phyloP scores from a whole-genome alignment of 2,329 filamentous ascomycete genomes.

The Parasarocladium wereldwijsianum region DNA sequence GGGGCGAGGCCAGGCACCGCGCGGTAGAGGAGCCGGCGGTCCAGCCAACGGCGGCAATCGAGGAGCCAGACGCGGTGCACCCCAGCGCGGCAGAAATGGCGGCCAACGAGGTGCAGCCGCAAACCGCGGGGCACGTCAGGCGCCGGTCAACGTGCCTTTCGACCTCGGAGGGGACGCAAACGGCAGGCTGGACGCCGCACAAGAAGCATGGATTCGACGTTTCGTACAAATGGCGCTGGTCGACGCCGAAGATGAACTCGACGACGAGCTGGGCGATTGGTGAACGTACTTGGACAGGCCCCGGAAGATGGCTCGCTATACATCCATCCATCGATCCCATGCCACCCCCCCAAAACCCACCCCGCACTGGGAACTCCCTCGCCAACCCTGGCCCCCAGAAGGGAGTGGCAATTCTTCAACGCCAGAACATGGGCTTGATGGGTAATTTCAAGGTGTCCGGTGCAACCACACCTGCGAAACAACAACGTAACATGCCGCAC shows the following conservation, averaged over 20 bases:
- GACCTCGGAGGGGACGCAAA: not conserved
- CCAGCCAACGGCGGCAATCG: too few relatives aligned
- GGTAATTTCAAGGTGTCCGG: too few relatives aligned
- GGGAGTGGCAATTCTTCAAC: too few relatives aligned
- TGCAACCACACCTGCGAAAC: too few relatives aligned
- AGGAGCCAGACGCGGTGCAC: too few relatives aligned
- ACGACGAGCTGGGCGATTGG: conserved; percentile 24
- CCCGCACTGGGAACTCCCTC: too few relatives aligned
- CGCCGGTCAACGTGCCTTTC: not conserved
- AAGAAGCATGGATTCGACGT: conserved; percentile 37
- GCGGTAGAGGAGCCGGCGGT: too few relatives aligned
- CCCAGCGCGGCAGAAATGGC: conserved; percentile 6
- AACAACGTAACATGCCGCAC: too few relatives aligned
- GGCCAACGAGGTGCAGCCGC: conserved; percentile 9
- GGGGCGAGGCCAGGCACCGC: conserved; percentile 15
- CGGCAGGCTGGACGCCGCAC: conserved; percentile 28
- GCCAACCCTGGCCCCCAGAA: too few relatives aligned
- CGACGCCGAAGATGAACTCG: conserved; percentile 35
- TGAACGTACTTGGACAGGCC: conserved; percentile 10
- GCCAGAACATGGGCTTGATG: too few relatives aligned
- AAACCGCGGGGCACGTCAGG: conserved; percentile 5
- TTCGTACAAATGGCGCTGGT: conserved; percentile 39
- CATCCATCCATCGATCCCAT: not conserved
- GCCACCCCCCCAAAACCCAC: too few relatives aligned
- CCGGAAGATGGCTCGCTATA: conserved; percentile 8